Conservation (phyloP, 2,329 filamentous ascomycete species). For the Arachnomyces sp. region DNA sequence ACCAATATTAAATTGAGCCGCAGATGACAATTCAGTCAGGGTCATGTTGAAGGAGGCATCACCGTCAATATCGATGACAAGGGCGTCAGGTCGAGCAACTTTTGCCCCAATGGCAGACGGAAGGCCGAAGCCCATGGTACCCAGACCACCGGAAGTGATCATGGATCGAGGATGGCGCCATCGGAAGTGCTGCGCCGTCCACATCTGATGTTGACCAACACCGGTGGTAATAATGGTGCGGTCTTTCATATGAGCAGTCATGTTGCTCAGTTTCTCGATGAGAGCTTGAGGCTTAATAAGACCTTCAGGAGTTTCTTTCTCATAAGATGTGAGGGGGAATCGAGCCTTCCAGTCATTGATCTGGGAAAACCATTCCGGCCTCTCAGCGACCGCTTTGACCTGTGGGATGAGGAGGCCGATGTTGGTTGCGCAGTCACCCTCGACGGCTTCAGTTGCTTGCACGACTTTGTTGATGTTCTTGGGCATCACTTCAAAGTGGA, state of each 20-base stretch:
- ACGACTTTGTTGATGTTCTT: slow-evolving; percentile 99
- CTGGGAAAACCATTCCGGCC: slow-evolving; percentile 80
- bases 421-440: slow-evolving; percentile 82
- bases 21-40: slow-evolving; percentile 85
- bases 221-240: slow-evolving; percentile 84
- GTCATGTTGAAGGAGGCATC: slow-evolving; percentile 99
- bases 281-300: slow-evolving; percentile 91
- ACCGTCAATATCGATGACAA: slow-evolving; percentile 93
- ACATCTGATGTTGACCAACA: slow-evolving; percentile 98
- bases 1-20: slow-evolving; percentile 91
- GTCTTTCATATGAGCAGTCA: slow-evolving; percentile 73
- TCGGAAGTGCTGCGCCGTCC: slow-evolving; percentile 92
- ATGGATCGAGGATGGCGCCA: slow-evolving; percentile 88
- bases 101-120: slow-evolving; percentile 94
- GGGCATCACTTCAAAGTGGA: slow-evolving; percentile 97
- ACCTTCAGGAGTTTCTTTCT: slow-evolving; percentile 65
- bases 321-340: slow-evolving; percentile 78
- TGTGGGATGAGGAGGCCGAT: slow-evolving; percentile 66
- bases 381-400: slow-evolving; percentile 56
- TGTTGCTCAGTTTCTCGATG: slow-evolving; percentile 80
- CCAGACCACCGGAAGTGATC: slow-evolving; percentile 92
- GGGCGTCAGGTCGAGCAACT: slow-evolving; percentile 70
- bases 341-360: slow-evolving; percentile 86
- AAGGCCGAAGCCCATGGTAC: slow-evolving; percentile 92
- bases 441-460: slow-evolving; percentile 88